These are phyloP conservation scores for Hanseniaspora jakobsenii DNA, from an alignment of 805 yeast genomes.

Conservation along the genomic window DNA sequence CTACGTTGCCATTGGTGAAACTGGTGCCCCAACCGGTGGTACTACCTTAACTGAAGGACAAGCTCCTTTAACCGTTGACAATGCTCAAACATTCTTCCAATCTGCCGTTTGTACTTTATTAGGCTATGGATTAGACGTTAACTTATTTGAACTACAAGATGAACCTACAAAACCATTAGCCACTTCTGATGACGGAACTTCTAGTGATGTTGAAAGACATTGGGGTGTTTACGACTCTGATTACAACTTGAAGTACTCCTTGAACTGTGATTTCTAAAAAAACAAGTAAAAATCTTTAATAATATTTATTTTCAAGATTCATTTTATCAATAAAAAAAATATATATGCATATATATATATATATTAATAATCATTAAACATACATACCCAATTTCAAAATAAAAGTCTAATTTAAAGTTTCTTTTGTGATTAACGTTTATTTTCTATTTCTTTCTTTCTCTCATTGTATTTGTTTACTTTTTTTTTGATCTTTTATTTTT, in stretches of 20 bases:
- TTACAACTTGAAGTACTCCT: slow-evolving; percentile 35
- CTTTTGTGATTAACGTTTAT: no score
- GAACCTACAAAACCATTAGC: slow-evolving; percentile 81
- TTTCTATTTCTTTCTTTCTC: no score
- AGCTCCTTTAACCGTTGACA: slow-evolving; percentile 53
- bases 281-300: neutral
- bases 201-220: slow-evolving; percentile 76
- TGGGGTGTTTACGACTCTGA: slow-evolving; percentile 79
- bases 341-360: no score
- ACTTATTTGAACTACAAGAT: slow-evolving; percentile 89
- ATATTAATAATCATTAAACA: no score
- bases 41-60: slow-evolving; percentile 26
- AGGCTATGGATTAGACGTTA: slow-evolving; percentile 90
- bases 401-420: no score
- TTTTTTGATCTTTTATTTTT: no score
- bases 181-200: slow-evolving; percentile 53
- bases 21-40: slow-evolving; percentile 94
- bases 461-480: no score
- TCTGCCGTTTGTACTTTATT: slow-evolving; percentile 85
- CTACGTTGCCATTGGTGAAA: slow-evolving; percentile 91
- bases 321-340: no score
- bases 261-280: slow-evolving; percentile 36
- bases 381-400: no score
- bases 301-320: no score
- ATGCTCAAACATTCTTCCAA: slow-evolving; percentile 75